Conservation (phyloP, 179 eudicot species). For the Silene vulgaris region DNA sequence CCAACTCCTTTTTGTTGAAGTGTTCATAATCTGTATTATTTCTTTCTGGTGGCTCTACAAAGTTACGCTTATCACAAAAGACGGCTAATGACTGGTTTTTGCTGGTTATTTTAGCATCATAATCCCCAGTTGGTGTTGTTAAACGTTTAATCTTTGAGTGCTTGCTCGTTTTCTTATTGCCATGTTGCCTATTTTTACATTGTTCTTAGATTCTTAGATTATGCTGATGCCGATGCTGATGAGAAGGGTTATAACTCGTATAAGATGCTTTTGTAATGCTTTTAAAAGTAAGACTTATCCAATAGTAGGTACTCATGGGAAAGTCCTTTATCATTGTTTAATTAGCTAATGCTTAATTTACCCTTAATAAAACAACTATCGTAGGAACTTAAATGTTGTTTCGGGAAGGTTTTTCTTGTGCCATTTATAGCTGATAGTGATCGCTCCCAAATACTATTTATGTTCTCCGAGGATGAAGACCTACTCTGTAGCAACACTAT, state of each 20-base stretch:
- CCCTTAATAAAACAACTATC: slow-evolving; percentile 9
- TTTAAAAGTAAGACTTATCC: slow-evolving; percentile 22
- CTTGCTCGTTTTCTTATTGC: background rate
- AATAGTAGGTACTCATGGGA: background rate
- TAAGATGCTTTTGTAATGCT: background rate
- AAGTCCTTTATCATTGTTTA: slow-evolving; percentile 14
- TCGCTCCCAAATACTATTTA: slow-evolving; percentile 14
- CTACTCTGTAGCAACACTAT: background rate
- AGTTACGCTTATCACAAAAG: slow-evolving; percentile 15
- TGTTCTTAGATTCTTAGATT: background rate
- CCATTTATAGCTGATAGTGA: slow-evolving; percentile 24
- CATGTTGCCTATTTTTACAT: background rate
- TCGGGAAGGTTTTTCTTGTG: slow-evolving; percentile 15
- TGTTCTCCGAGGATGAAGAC: slow-evolving; percentile 25
- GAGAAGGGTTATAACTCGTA: background rate
- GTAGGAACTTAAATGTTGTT: slow-evolving; percentile 10
- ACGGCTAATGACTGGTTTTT: background rate
- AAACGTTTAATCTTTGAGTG: background rate
- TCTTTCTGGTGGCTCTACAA: slow-evolving; percentile 12
- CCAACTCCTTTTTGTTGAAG: background rate
- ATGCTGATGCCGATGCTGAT: background rate
- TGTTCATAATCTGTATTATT: slow-evolving; percentile 11
- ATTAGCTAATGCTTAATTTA: background rate
- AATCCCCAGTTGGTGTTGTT: background rate
- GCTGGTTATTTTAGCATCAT: slow-evolving; percentile 10